Evolutionary conservation across 352 stramenopile genomes (phyloP).

Genomic region (Thraustochytrium striatum): DNA sequence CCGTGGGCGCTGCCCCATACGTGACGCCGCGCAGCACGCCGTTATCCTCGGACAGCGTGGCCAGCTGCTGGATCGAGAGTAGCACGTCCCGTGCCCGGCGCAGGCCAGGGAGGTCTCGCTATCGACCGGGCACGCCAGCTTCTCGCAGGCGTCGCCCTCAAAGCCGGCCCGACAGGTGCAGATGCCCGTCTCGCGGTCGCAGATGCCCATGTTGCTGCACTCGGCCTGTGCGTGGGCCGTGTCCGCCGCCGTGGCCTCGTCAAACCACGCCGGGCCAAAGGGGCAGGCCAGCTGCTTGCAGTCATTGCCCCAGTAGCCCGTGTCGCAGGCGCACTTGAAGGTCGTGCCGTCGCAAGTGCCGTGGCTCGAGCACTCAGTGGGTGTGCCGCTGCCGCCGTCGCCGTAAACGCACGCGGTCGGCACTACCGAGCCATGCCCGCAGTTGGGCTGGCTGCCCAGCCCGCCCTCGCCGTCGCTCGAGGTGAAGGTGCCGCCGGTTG

Average conservation of each 20-base stretch:
- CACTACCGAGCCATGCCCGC: conserved; percentile 65
- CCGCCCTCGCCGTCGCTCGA: conserved; percentile 63
- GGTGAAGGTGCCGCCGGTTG: conserved; percentile 52
- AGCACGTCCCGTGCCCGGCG: conserved; percentile 71
- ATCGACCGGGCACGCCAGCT: conserved; percentile 58
- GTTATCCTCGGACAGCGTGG: conserved; percentile 43
- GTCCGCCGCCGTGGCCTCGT: conserved; percentile 62
- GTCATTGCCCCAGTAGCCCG: conserved; percentile 67
- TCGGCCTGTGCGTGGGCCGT: conserved; percentile 72
- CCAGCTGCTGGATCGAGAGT: conserved; percentile 65
- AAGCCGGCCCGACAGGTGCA: conserved; percentile 77
- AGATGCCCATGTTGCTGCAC: conserved; percentile 80
- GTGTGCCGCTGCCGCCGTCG: conserved; percentile 8
- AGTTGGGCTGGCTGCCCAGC: conserved; percentile 63
- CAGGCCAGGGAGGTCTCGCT: conserved; percentile 53
- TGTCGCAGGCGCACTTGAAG: conserved; percentile 64
- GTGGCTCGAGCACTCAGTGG: not conserved
- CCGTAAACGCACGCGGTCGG: conserved; percentile 39
- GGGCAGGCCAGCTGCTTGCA: conserved; percentile 68
- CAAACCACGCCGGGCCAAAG: conserved; percentile 65
- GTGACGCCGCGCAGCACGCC: conserved; percentile 46
- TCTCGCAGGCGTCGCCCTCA: conserved; percentile 64
- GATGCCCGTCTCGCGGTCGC: conserved; percentile 65
- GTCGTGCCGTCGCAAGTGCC: conserved; percentile 33
- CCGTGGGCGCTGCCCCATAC: conserved; percentile 22